Percentiles rank a stretch among this genome's conserved stretches.
These are phyloP conservation scores for Tagetes patula DNA, from an alignment of 129 eudicot genomes.

Conservation along the genomic window DNA sequence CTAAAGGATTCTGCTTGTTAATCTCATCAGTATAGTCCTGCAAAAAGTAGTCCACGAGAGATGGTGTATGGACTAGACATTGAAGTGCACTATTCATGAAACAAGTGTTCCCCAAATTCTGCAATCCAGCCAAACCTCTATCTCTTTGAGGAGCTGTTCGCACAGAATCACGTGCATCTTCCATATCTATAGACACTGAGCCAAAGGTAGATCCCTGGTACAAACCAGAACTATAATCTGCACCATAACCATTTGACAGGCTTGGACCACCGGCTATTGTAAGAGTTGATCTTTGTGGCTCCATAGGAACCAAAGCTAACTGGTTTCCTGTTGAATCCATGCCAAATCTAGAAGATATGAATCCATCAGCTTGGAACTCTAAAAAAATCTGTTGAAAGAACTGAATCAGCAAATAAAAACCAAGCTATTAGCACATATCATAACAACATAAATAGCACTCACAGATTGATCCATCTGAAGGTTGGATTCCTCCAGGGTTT, in stretches of 20 bases:
- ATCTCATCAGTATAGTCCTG: slow-evolving; percentile 84
- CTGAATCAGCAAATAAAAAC: not conserved
- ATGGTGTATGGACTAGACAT: slow-evolving; percentile 92
- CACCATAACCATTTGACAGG: slow-evolving; percentile 70
- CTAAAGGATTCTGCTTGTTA: slow-evolving; percentile 85
- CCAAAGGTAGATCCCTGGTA: slow-evolving; percentile 44
- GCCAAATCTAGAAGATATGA: slow-evolving; percentile 42
- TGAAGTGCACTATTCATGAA: slow-evolving; percentile 97
- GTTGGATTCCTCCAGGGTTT: slow-evolving; percentile 73
- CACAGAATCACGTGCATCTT: slow-evolving; percentile 48
- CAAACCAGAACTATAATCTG: slow-evolving; percentile 46
- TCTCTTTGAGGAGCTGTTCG: slow-evolving; percentile 49
- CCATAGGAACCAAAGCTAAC: slow-evolving; percentile 80
- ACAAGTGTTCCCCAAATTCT: slow-evolving; percentile 95
- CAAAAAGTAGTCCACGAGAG: slow-evolving; percentile 78
- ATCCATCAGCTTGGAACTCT: slow-evolving; percentile 49
- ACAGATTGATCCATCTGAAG: slow-evolving; percentile 96
- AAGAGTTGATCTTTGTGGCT: slow-evolving; percentile 74
- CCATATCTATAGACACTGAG: slow-evolving; percentile 48
- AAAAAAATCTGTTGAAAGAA: slow-evolving; percentile 60
- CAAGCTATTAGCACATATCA: not conserved
- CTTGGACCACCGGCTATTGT: slow-evolving; percentile 97
- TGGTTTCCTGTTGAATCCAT: slow-evolving; percentile 87
- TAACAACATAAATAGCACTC: slow-evolving; percentile 30
- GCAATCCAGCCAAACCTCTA: slow-evolving; percentile 88